Conservation (phyloP, 2,329 filamentous ascomycete species). For the Venturia effusa region DNA sequence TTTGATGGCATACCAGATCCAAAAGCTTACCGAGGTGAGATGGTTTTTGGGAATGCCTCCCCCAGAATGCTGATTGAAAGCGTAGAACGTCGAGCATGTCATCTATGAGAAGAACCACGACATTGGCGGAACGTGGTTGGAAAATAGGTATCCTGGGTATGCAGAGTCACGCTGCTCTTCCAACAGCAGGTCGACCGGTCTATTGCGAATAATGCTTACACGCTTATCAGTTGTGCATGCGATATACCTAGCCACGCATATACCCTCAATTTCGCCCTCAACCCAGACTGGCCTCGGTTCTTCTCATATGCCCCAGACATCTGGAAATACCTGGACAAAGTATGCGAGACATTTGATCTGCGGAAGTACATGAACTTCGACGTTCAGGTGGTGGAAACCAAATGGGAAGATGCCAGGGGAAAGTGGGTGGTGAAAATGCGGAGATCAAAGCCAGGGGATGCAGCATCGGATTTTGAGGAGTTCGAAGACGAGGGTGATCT, state of each 20-base stretch:
- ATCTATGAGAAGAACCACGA: constrained; percentile 31
- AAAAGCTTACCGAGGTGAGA: constrained; percentile 26
- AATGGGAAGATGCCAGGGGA: constrained; percentile 39
- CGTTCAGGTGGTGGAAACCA: constrained; percentile 34
- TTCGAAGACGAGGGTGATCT: constrained; percentile 28
- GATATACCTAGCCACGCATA: constrained; percentile 39
- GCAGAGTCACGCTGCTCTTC: background rate
- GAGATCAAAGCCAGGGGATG: constrained; percentile 25
- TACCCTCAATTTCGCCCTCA: constrained; percentile 41
- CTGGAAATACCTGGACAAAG: constrained; percentile 38
- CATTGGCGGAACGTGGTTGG: constrained; percentile 21
- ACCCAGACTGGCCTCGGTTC: constrained; percentile 35
- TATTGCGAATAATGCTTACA: background rate
- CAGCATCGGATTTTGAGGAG: constrained; percentile 29
- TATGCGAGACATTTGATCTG: constrained; percentile 38
- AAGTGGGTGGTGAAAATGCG: constrained; percentile 39
- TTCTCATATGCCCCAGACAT: constrained; percentile 40
- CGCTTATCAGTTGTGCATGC: constrained; percentile 19
- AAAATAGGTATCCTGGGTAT: constrained; percentile 28
- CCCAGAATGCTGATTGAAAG: background rate
- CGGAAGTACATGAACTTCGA: constrained; percentile 44
- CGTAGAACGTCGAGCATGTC: constrained; percentile 33
- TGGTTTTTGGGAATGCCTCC: no score
- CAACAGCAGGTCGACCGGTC: background rate
- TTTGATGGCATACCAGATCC: constrained; percentile 36